phyloP scores from a whole-genome alignment of 73 alveolate genomes.

The Breviolum minutum region DNA sequence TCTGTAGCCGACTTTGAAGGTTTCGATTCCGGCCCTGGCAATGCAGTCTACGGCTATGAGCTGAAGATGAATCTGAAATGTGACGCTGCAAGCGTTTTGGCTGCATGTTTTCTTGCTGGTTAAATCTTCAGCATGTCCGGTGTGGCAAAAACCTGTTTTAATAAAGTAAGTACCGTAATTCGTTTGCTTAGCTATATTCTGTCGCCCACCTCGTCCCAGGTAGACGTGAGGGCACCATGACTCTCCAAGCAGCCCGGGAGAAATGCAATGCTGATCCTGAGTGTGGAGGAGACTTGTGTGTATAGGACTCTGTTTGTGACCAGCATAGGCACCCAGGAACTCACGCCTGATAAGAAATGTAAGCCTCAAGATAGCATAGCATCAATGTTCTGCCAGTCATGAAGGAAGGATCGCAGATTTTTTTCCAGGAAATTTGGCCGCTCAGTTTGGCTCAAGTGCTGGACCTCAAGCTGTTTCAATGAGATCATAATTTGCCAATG shows the following conservation, averaged over 20 bases:
- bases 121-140: not conserved
- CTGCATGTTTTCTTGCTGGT: not conserved
- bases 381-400: not conserved
- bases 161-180: not conserved
- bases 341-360: no score
- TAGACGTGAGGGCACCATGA: constrained; percentile 23
- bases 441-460: constrained; percentile 12
- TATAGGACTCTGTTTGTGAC: not conserved
- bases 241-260: constrained; percentile 7
- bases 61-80: constrained; percentile 64
- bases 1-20: not conserved
- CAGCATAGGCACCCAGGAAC: no score
- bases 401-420: not conserved
- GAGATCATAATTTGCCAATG: not conserved
- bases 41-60: constrained; percentile 44
- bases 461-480: not conserved
- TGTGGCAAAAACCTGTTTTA: not conserved
- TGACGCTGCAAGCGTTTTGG: constrained; percentile 3
- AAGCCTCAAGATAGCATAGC: no score
- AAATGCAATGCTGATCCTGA: constrained; percentile 44
- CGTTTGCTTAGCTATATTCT: no score
- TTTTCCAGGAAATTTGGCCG: not conserved
- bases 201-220: not conserved
- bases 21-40: not conserved
- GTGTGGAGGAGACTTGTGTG: constrained; percentile 57